Base-by-base conservation (phyloP, 768 basidiomycete species). In the Mrakia gelida region DNA sequence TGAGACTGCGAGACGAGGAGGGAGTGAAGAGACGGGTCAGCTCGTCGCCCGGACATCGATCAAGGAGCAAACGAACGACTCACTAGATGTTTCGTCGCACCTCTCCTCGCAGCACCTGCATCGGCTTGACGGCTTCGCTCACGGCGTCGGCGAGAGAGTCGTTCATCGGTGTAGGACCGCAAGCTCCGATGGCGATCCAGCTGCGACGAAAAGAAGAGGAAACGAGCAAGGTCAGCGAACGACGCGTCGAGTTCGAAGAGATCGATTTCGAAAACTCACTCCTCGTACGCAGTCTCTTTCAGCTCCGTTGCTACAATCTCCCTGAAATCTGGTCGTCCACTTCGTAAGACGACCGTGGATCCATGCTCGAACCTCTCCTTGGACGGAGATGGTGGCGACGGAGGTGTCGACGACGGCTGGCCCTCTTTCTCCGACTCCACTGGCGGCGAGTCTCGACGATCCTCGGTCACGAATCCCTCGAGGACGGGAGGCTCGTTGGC, bases 121-220 rank as follows among this genome's bases (percentile, higher is more conserved):
- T 41, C 11, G 79, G 79, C 34, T 38, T 32, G 10, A 79, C 79
- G 2, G 75, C 79, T 28, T 62, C 61, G 30, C 70, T 73, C 30
- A 79, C 79, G 0, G 79, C 79, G 28, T 62, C 71, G 23, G 75
- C 75, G 26, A 79, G 75, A n/a, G 79, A 79, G 49, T 61, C 75
- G 32, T 79, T 79, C 79, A 79, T 79, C 26, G 79, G 79, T 3
- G 75, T 73, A 10, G 79, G 79, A 16, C 79, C 79, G 30, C 79
- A 79, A 6, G 74, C 54, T 18, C 79, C 79, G 59, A 79, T 63
- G 13, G 75, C 79, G 49, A 76, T 26, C 79, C 79, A 79, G 67
- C 67, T 70, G 8, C 18, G 9, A 4, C 2, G 26, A n/a, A 30
- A 7, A 8, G 34, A 30, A 3, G 30, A 32, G 18, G 15, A 65